phyloP scores from a whole-genome alignment of 1,284 basidiomycete species.

The Rhodotorula sp. region DNA sequence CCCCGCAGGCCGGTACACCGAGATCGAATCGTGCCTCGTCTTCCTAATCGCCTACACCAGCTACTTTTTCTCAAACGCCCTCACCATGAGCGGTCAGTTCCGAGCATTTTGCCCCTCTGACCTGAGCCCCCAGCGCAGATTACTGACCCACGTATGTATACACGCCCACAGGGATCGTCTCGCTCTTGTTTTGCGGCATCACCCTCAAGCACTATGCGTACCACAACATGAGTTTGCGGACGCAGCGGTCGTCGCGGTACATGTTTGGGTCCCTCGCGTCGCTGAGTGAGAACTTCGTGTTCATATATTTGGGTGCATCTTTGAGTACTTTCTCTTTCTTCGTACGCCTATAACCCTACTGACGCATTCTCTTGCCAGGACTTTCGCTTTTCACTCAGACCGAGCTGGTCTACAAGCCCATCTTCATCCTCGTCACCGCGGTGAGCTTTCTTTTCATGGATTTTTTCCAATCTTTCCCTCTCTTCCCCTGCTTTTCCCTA shows the following conservation, averaged over 20 bases:
- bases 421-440: constrained; percentile 88
- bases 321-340: background rate
- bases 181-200: constrained; percentile 96
- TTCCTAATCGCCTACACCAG: constrained; percentile 92
- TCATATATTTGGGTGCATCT: constrained; percentile 83
- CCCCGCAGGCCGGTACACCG: constrained; percentile 66
- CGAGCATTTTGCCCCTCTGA: background rate
- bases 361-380: background rate
- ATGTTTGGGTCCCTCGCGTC: constrained; percentile 89
- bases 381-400: constrained; percentile 83
- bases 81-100: constrained; percentile 75
- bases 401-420: constrained; percentile 85
- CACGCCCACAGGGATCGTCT: constrained; percentile 71
- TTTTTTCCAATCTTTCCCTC: background rate
- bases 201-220: constrained; percentile 99
- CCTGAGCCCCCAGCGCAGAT: background rate
- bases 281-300: constrained; percentile 98
- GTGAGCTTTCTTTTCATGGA: constrained; percentile 45
- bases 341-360: background rate
- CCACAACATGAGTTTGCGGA: constrained; percentile 95
- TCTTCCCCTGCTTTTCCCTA: background rate
- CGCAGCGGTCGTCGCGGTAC: constrained; percentile 93
- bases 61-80: constrained; percentile 97
- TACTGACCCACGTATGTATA: background rate
- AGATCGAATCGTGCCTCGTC: constrained; percentile 91